These are phyloP conservation scores for Millerago galiae DNA, from an alignment of 805 yeast species.

Conservation along the genomic window DNA sequence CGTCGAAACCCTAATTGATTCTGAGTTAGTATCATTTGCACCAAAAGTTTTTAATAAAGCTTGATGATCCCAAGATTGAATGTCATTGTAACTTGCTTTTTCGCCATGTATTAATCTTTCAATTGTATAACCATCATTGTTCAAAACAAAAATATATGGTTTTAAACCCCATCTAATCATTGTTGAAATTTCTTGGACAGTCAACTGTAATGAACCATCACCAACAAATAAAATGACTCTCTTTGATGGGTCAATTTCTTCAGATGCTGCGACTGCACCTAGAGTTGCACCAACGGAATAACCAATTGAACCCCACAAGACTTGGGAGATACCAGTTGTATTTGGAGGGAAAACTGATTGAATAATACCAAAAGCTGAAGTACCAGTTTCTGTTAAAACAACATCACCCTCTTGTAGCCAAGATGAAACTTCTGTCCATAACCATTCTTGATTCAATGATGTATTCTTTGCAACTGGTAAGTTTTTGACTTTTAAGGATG, in stretches of 20 bases:
- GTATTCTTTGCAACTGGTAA: slow-evolving; percentile 38
- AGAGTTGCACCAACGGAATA: slow-evolving; percentile 27
- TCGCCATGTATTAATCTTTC: slow-evolving; percentile 71
- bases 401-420: slow-evolving; percentile 65
- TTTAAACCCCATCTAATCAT: slow-evolving; percentile 60
- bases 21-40: slow-evolving; percentile 38
- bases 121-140: slow-evolving; percentile 71
- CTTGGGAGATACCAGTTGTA: slow-evolving; percentile 65
- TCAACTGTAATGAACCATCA: slow-evolving; percentile 71
- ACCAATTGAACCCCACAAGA: slow-evolving; percentile 73
- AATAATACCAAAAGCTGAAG: slow-evolving; percentile 67
- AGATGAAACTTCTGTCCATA: slow-evolving; percentile 58
- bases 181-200: slow-evolving; percentile 68
- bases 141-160: slow-evolving; percentile 63
- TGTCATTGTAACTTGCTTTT: slow-evolving; percentile 55
- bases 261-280: slow-evolving; percentile 12
- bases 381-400: slow-evolving; percentile 67
- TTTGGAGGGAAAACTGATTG: slow-evolving; percentile 58
- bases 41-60: slow-evolving; percentile 45
- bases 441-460: slow-evolving; percentile 56
- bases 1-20: slow-evolving; percentile 46
- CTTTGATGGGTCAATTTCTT: slow-evolving; percentile 52
- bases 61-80: slow-evolving; percentile 65
- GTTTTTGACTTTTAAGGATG: slow-evolving; percentile 41
- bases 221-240: slow-evolving; percentile 66